A percentile compares a stretch with the other conserved stretches of the same genome.
Evolutionary conservation across 768 basidiomycete species (phyloP).

Genomic region (Naganishia vaughanmartiniae): DNA sequence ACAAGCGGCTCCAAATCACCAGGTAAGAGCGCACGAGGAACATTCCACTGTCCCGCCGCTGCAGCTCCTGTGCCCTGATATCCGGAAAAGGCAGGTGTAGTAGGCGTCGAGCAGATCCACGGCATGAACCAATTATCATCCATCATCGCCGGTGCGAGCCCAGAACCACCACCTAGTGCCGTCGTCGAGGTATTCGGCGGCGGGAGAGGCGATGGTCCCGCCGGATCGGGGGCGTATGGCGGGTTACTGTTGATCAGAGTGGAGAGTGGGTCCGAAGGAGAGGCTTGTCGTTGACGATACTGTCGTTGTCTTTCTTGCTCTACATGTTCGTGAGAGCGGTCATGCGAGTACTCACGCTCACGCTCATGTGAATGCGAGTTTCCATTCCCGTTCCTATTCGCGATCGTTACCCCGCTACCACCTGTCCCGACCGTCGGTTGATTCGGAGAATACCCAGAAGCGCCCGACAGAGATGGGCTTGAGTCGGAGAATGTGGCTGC

Average conservation of each 20-base stretch:
- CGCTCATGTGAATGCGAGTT: too few relatives aligned
- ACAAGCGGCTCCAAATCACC: background rate
- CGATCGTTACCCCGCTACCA: background rate
- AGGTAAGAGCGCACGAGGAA: constrained; percentile 12
- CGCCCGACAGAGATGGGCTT: background rate
- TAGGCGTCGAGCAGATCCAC: constrained; percentile 26
- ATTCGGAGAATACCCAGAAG: constrained; percentile 10
- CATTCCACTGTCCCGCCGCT: background rate
- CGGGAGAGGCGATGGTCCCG: too few relatives aligned
- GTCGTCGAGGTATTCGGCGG: too few relatives aligned
- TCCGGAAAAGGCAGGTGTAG: background rate
- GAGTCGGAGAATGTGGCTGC: background rate
- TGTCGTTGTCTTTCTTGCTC: background rate
- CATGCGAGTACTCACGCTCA: too few relatives aligned
- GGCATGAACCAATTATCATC: constrained; percentile 31
- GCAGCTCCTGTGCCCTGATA: background rate
- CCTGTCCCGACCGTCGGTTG: background rate
- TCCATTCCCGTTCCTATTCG: background rate
- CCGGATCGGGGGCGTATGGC: too few relatives aligned
- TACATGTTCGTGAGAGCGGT: too few relatives aligned
- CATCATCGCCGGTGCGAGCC: background rate
- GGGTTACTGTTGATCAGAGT: too few relatives aligned
- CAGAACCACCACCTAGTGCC: too few relatives aligned
- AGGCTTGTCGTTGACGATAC: background rate
- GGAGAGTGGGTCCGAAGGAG: background rate